Evolutionary conservation across 495 filamentous ascomycete species (phyloP), one percentile per base, ranked within the genome.

Genomic region (Hyaloscypha finlandica): DNA sequence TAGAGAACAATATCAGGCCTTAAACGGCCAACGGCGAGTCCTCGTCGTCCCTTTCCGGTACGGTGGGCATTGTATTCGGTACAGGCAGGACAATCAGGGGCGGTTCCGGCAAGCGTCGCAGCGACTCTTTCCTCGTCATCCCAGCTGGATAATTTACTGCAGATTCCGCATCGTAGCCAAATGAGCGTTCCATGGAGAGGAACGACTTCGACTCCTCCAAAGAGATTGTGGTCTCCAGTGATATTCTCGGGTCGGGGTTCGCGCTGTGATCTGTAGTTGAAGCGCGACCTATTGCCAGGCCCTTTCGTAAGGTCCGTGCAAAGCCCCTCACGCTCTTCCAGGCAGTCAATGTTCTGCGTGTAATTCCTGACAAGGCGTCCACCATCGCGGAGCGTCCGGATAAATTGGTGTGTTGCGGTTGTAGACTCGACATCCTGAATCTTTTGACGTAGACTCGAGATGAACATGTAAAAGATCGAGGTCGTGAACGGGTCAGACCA

Each of bases 1-100:
- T 91, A 91, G 0, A 91, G 75, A 0, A 90, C 89, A 60, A 91
- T 86, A 67, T 90, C 87, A 0, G 89, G 89, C n/a, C 88, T 77
- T 6, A 86, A 76, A 56, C 83, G 82, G 60, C 89, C 89, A 12
- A 91, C 78, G 6, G 84, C 84, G 2, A 88, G 80, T 0, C 84
- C 85, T 19, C 89, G 79, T 71, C 90, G 88, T 30, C 89, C 89
- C 56, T 77, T 81, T 65, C 86, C 84, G 60, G 83, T 80, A 0
- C 89, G 80, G 19, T 81, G 81, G 8, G 82, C 81, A 35, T 85
- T 85, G 30, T 83, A 81, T 4, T 80, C 79, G 1, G 76, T 80
- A 68, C 89, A 91, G 33, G 81, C 80, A 5, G 84, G 83, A 63
- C 89, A 91, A n/a, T 80, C 79, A 3, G 89, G 89, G 37, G 89